Conservation (phyloP, 176 grass and related monocot genomes). For the Saccharum officinarum region DNA sequence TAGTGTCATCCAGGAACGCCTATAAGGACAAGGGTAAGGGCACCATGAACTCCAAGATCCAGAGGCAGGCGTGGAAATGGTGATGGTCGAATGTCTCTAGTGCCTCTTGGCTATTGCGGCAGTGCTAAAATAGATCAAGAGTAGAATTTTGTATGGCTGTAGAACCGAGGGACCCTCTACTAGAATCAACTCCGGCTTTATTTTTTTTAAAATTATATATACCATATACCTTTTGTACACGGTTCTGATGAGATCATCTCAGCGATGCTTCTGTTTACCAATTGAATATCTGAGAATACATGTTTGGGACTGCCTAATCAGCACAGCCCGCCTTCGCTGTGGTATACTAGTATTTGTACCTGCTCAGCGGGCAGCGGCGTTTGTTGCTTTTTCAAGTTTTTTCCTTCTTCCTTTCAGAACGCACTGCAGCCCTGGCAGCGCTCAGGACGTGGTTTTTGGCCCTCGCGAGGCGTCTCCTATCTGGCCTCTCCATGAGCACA, state of each 20-base stretch:
- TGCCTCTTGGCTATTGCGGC: background rate
- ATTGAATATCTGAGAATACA: background rate
- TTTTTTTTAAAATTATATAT: too few relatives aligned
- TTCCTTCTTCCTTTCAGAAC: background rate
- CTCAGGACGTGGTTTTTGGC: background rate
- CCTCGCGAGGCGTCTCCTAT: background rate
- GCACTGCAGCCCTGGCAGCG: background rate
- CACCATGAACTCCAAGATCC: slow-evolving; percentile 81
- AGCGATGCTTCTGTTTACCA: background rate
- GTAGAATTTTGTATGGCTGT: background rate
- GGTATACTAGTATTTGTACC: background rate
- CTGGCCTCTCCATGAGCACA: background rate
- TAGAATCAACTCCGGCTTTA: background rate
- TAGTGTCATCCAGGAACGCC: slow-evolving; percentile 59
- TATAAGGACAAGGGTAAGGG: slow-evolving; percentile 93
- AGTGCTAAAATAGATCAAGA: background rate
- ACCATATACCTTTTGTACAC: background rate
- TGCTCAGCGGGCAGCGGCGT: too few relatives aligned
- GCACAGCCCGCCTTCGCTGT: background rate
- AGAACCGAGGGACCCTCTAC: background rate
- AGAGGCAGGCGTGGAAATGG: slow-evolving; percentile 70
- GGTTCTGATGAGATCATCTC: background rate
- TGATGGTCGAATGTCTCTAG: slow-evolving; percentile 10
- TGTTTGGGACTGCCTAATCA: background rate
- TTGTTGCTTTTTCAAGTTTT: background rate